Evolutionary conservation across 495 filamentous ascomycete species (phyloP), one percentile per base, ranked within the genome.

Genomic region (Podospora pseudocomata): DNA sequence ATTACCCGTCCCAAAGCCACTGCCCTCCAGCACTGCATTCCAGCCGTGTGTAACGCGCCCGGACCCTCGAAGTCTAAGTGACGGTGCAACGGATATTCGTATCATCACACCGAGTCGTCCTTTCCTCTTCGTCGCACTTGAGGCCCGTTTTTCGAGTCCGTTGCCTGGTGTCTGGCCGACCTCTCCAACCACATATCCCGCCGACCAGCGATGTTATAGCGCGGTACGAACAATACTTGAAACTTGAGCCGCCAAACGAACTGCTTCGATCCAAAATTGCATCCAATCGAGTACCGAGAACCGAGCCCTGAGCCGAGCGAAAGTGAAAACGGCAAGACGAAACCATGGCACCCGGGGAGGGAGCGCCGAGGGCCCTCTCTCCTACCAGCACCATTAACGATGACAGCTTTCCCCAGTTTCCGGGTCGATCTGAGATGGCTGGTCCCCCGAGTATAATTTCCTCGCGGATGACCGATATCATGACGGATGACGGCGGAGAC

Each of bases 391-490:
- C 73, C 15, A 67, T 70, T 69, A 72, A 78, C 63, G 77, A 79
- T 64, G 79, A 80, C 65, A 75, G 72, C 34, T 80, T 82, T 56
- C 78, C 81, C 2, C 79, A 79, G 63, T 77, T 80, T 49, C 79
- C 81, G 20, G 39, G 39, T 49, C 73, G 74, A 55, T 72, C 74
- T 60, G 70, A 74, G 65, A 53, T 71, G 26, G 70, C 73, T 62
- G 79, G 82, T 57, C 82, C 85, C 54, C 83, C 83, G 60, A 91
- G 88, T 73, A 84, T 92, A 64, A 91, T 96, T 39, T 96, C 92
- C 16, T 94, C 91, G 59, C 89, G 90, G 69, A 90, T 94, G 85
- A 95, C 92, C 11, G 91, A 95, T 74, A 85, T 91, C 72, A 87
- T 85, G 60, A 88, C 86, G 27, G 83, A 86, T 63, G 82, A 85